phyloP scores from a whole-genome alignment of 495 filamentous ascomycete species.

The Durotheca rogersii region DNA sequence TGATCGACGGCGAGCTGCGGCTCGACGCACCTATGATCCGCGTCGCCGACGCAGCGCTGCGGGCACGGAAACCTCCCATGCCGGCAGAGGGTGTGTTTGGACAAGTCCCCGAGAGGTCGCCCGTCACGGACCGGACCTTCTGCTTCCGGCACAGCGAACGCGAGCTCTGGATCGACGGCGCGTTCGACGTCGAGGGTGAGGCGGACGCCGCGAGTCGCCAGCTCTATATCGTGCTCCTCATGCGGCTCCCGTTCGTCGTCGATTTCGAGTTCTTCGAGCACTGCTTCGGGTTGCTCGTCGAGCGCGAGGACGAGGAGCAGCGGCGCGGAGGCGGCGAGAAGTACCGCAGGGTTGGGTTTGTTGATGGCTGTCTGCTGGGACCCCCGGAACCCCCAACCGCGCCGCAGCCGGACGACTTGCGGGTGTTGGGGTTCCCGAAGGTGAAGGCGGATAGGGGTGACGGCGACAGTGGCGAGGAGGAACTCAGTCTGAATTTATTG shows the following conservation, averaged over 20 bases:
- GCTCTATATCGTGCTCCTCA: constrained; percentile 20
- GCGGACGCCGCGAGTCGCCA: neutral
- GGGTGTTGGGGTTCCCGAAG: neutral
- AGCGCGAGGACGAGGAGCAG: too few relatives aligned
- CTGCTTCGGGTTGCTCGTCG: constrained; percentile 26
- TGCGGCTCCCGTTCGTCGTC: constrained; percentile 22
- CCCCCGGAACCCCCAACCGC: neutral
- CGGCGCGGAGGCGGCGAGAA: neutral
- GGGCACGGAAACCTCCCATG: constrained; percentile 5
- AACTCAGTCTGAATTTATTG: constrained; percentile 19
- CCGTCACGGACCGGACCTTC: constrained; percentile 8
- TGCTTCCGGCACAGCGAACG: constrained; percentile 1
- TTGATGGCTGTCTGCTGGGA: constrained; percentile 28
- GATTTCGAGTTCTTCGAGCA: constrained; percentile 29
- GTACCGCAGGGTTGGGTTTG: constrained; percentile 24
- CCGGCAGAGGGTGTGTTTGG: constrained; percentile 10
- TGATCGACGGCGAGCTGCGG: constrained; percentile 1
- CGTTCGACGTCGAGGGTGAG: constrained; percentile 12
- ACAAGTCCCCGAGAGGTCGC: constrained; percentile 9
- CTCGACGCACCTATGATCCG: constrained; percentile 20
- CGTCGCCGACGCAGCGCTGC: constrained; percentile 1
- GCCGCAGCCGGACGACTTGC: too few relatives aligned
- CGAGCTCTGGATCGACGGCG: constrained; percentile 27
- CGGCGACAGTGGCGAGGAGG: neutral
- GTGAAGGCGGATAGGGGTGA: constrained; percentile 6